Base-by-base conservation (phyloP, 352 stramenopile species). In the Phytophthora crassamura region DNA sequence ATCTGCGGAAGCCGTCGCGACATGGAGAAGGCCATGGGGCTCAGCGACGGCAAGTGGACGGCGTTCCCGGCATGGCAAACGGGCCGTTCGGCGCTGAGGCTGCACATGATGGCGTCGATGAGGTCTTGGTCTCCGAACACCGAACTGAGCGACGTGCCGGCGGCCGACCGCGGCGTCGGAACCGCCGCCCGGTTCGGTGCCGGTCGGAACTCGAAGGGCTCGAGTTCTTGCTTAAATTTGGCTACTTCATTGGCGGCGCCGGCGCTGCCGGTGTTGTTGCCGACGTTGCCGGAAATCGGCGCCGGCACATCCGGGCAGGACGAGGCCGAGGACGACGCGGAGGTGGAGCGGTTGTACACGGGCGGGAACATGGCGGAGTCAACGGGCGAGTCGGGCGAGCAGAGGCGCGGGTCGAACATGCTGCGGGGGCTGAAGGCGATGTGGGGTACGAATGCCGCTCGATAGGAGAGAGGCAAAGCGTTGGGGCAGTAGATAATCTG, bases 91-190 rank as follows among this genome's bases (percentile, higher is more conserved):
- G 73, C 60, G 47, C 80, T 85, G 51, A 93, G 77, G 36, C 85
- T 91, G 48, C 59, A 79, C 79, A 93, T 90, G 70, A 93, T 91
- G 51, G 85, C 81, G 69, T 93, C 84, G 25, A 91, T 78, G 35
- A 93, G 78, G 32, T 90, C 85, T 53, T 86, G 76, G 59, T 93
- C 85, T 22, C 80, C 82, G 55, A 93, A 93, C 45, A 93, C 81
- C 22, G 82, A 91, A 66, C 70, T 86, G 64, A 91, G 80, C 34
- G 83, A 86, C 45, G 75, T 80, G 42, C 65, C 48, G 9, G 65
- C 76, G 34, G 64, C 64, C 40, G 40, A 73, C 35, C 39, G 68
- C 3, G 58, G 67, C 35, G 59, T 66, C 11, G 55, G 65, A 32
- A 51, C 63, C 9, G 25, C 14, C n/a, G n/a, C n/a, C n/a, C n/a